A percentile compares a stretch with the other conserved stretches of the same genome.
Conservation (phyloP, 441 rosid genomes). For the Erysimum pusillum region DNA sequence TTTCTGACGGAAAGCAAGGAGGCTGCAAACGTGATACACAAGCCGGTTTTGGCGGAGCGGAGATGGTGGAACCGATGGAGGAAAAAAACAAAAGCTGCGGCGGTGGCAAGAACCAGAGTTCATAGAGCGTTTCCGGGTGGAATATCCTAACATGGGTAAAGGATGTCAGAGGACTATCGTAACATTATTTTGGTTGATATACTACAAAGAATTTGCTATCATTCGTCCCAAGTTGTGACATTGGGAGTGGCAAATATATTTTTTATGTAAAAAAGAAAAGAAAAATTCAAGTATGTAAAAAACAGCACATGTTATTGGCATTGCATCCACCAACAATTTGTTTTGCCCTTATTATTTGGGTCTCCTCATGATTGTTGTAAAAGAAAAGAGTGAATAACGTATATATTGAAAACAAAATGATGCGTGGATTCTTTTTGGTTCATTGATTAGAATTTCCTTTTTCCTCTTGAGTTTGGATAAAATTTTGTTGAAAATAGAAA, state of each 20-base stretch:
- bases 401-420: conserved; percentile 11
- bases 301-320: conserved; percentile 15
- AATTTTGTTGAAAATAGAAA: no score
- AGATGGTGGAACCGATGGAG: conserved; percentile 30
- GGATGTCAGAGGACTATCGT: conserved; percentile 45
- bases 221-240: conserved; percentile 29
- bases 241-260: conserved; percentile 24
- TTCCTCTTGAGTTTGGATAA: background rate
- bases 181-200: conserved; percentile 10
- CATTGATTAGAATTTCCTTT: background rate
- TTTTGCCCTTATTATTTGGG: background rate
- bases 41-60: conserved; percentile 19
- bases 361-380: conserved; percentile 27
- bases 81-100: conserved; percentile 30
- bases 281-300: conserved; percentile 5
- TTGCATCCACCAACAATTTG: conserved; percentile 13
- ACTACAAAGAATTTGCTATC: conserved; percentile 23
- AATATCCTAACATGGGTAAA: conserved; percentile 63
- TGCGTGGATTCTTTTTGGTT: background rate
- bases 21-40: conserved; percentile 36
- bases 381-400: conserved; percentile 9
- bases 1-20: conserved; percentile 65
- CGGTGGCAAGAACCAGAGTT: conserved; percentile 54
- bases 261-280: conserved; percentile 10
- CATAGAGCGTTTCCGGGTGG: conserved; percentile 77